Base-by-base conservation (phyloP, 805 yeast species). In the Nakazawaea holstii region DNA sequence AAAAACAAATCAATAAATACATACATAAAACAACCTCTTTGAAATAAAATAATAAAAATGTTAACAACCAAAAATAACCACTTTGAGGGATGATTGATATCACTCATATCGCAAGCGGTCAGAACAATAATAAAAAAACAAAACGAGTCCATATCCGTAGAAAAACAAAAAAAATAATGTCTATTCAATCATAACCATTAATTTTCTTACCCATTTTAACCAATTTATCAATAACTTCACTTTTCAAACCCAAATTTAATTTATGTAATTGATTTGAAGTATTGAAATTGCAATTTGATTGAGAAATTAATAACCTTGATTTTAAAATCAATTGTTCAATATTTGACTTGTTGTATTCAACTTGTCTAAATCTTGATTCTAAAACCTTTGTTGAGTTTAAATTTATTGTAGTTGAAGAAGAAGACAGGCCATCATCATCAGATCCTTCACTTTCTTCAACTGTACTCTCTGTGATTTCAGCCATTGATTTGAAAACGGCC, bases 181-280 rank as follows among this genome's bases (percentile, higher is more conserved):
- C 7, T 11, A 35, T 17, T 32, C 29, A 47, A 6, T 47, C 40
- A 39, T 65, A 65, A 6, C 69, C 69, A 9, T 55, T 59, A 29
- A 65, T 46, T 29, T 53, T 53, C 53, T 55, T 58, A 2, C 61
- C 61, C 39, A 65, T 41, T 35, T 52, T 50, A 5, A 65, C 52
- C 36, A 65, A 55, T 33, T 51, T 53, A 44, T 65, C 60, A 36
- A 60, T 56, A 26, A 65, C 49, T 24, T 59, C 64, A 49, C 64
- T 61, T 43, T 56, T 59, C 36, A 64, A 48, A 30, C 59, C 56
- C 43, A 54, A 59, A 45, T 58, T 61, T 39, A 64, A 49, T 13
- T 53, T 53, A 3, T 52, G 43, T 17, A 60, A 52, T 35, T 59
- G 60, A 28, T 52, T 55, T 1, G 46, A 42, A 17, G 24, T 20